phyloP scores from a whole-genome alignment of 1,139 yeast species.

The Lodderomyces metapsilosis region DNA sequence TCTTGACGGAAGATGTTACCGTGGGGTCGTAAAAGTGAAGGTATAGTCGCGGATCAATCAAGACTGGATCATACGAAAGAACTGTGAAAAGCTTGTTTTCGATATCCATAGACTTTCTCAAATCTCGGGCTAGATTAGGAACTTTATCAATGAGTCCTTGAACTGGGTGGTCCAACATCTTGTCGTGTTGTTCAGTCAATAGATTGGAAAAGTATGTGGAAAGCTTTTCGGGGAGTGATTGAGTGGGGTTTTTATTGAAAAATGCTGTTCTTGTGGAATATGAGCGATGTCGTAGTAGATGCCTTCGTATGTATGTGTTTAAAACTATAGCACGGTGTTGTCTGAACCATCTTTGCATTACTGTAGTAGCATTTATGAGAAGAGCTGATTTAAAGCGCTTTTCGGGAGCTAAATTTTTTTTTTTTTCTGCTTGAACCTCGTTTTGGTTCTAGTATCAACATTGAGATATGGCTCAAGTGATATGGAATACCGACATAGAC shows the following conservation, averaged over 20 bases:
- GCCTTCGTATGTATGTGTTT: conserved; percentile 11
- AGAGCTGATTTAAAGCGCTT: not conserved
- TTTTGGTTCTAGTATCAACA: not conserved
- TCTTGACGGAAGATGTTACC: conserved; percentile 22
- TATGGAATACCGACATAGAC: conserved; percentile 50
- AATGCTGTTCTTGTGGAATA: conserved; percentile 3
- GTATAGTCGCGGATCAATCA: conserved; percentile 31
- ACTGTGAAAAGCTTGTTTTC: conserved; percentile 29
- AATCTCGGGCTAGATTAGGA: conserved; percentile 16
- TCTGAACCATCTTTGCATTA: conserved; percentile 8
- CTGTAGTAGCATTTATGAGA: conserved; percentile 1
- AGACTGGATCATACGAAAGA: conserved; percentile 32
- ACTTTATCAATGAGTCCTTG: conserved; percentile 14
- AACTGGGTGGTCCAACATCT: conserved; percentile 5
- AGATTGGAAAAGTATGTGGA: conserved; percentile 9
- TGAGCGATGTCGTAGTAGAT: conserved; percentile 6
- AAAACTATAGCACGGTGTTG: conserved; percentile 7
- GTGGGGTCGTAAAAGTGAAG: conserved; percentile 19
- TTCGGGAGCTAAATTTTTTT: not conserved
- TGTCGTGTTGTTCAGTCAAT: conserved; percentile 7
- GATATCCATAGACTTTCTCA: conserved; percentile 22
- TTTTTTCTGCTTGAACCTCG: not conserved
- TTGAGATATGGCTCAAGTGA: conserved; percentile 40
- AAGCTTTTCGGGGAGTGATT: conserved; percentile 9
- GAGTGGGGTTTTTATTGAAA: conserved; percentile 8